Evolutionary conservation across 176 grass and related monocot species (phyloP).

Genomic region (Rhipidocladum racemiflorum): DNA sequence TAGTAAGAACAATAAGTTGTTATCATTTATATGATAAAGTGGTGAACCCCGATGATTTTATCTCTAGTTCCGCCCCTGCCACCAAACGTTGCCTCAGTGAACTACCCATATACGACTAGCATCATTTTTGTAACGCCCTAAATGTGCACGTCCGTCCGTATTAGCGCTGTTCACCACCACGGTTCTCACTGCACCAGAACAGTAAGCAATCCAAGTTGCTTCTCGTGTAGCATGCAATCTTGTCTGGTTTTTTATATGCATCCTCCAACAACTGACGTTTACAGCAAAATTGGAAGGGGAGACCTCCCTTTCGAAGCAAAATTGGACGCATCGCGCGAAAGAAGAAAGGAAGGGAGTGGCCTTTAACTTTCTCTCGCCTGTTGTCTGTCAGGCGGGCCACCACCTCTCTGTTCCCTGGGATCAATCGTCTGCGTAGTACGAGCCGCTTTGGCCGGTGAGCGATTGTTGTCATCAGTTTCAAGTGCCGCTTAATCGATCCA

Average conservation of each 20-base stretch:
- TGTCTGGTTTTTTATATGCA: not conserved
- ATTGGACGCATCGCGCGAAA: not conserved
- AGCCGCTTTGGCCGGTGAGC: not conserved
- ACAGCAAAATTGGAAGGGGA: no score
- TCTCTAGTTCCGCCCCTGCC: no score
- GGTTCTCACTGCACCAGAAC: not conserved
- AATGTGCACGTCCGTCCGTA: no score
- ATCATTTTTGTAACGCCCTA: not conserved
- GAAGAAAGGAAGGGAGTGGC: not conserved
- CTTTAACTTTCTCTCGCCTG: not conserved
- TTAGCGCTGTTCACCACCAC: not conserved
- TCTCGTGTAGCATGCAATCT: not conserved
- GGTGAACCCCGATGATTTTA: no score
- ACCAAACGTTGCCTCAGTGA: not conserved
- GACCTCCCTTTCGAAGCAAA: not conserved
- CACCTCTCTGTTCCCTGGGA: not conserved
- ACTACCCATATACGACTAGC: no score
- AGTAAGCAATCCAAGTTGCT: not conserved
- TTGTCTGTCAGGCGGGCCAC: not conserved
- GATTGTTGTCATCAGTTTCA: not conserved
- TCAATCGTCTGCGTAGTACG: not conserved
- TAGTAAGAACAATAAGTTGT: no score
- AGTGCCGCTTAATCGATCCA: not conserved
- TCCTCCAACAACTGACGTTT: not conserved
- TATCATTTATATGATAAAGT: no score